These are phyloP conservation scores for Trifolium repens DNA, from an alignment of 306 rosid genomes.

Conservation along the genomic window DNA sequence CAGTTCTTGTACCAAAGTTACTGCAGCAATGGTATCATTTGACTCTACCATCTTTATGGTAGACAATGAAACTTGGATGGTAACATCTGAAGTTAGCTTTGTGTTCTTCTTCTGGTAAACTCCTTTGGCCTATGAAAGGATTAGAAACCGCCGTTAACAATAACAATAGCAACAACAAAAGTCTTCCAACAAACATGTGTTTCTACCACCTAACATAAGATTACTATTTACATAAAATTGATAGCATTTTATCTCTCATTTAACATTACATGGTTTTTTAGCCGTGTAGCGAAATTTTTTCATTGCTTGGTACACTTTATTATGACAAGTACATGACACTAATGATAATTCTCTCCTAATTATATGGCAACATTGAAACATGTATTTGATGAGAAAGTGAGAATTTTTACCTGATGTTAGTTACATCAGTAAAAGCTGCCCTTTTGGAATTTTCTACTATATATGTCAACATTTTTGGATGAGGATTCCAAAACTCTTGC, in stretches of 20 bases:
- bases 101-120: constrained; percentile 46
- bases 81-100: constrained; percentile 44
- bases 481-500: constrained; percentile 66
- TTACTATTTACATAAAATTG: neutral
- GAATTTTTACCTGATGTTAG: constrained; percentile 58
- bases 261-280: neutral
- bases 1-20: constrained; percentile 44
- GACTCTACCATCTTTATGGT: constrained; percentile 71
- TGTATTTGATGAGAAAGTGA: neutral
- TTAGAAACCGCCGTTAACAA: constrained; percentile 42
- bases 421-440: constrained; percentile 73
- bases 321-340: too few species aligned
- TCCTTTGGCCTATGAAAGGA: constrained; percentile 52
- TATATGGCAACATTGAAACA: neutral
- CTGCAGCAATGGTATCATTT: constrained; percentile 38
- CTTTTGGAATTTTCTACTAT: constrained; percentile 62
- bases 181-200: neutral
- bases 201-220: neutral
- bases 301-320: too few species aligned
- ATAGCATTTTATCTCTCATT: neutral
- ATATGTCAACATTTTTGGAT: constrained; percentile 39
- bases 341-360: too few species aligned
- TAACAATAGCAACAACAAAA: constrained; percentile 23
- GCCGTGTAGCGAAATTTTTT: neutral
- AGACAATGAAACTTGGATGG: constrained; percentile 53